These are phyloP conservation scores for Debaryomyces sp. DNA, from an alignment of 1,139 yeast species.

Conservation along the genomic window DNA sequence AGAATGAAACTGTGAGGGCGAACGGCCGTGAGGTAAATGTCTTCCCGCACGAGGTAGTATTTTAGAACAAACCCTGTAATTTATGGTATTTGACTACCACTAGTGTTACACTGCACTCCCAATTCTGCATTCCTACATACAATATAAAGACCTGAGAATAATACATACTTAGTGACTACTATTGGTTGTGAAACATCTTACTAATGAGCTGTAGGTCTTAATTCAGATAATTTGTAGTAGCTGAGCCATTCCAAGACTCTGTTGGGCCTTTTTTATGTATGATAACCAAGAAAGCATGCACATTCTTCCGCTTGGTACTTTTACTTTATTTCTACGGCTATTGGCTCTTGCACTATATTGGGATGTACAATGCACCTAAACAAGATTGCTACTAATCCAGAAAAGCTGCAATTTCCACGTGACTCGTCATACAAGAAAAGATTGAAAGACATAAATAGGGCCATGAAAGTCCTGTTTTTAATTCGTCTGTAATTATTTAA, in stretches of 20 bases:
- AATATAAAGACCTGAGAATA: neutral
- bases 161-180: neutral
- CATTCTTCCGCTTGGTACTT: neutral
- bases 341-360: neutral
- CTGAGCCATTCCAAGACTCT: neutral
- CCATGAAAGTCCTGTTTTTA: neutral
- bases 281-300: neutral
- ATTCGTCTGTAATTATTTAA: neutral
- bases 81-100: neutral
- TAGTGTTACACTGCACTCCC: neutral
- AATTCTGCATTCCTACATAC: neutral
- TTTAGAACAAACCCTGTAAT: constrained; percentile 24
- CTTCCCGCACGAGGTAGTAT: constrained; percentile 62
- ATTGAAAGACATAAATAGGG: neutral
- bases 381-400: neutral
- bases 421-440: constrained; percentile 1
- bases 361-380: neutral
- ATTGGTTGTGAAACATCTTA: neutral
- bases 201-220: neutral
- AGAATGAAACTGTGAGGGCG: constrained; percentile 52
- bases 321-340: neutral
- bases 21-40: constrained; percentile 63
- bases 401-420: neutral
- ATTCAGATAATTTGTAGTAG: neutral
- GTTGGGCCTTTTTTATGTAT: neutral